A percentile compares a stretch with the other conserved stretches of the same genome.
phyloP scores from a whole-genome alignment of 768 basidiomycete species.

The Suillus americanus region DNA sequence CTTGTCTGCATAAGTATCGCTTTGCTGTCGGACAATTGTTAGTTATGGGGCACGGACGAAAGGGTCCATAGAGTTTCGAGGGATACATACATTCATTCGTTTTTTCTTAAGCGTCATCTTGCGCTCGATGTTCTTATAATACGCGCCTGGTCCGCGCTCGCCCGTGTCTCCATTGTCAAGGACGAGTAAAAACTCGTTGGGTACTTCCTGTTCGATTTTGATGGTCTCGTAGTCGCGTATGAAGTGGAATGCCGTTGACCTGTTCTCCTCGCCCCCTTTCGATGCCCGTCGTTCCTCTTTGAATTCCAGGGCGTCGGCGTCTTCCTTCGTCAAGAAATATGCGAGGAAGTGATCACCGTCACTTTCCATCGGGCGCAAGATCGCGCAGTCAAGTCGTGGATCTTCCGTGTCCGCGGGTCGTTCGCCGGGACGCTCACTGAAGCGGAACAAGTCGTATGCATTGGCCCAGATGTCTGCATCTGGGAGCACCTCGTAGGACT shows the following conservation, averaged over 20 bases:
- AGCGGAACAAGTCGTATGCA: constrained; percentile 84
- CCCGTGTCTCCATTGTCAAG: constrained; percentile 59
- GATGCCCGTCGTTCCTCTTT: constrained; percentile 56
- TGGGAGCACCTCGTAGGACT: constrained; percentile 81
- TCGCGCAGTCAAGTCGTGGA: constrained; percentile 81
- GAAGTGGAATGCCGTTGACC: constrained; percentile 71
- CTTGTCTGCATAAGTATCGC: constrained; percentile 75
- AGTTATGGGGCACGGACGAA: constrained; percentile 1
- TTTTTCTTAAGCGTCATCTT: constrained; percentile 88
- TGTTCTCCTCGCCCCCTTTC: constrained; percentile 52
- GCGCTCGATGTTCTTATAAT: constrained; percentile 86
- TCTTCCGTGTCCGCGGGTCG: constrained; percentile 67
- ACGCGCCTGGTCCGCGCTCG: constrained; percentile 63
- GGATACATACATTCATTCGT: constrained; percentile 63
- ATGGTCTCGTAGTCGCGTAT: constrained; percentile 86
- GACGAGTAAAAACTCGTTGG: constrained; percentile 80
- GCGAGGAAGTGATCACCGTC: constrained; percentile 88
- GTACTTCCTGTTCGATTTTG: constrained; percentile 83
- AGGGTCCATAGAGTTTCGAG: not conserved
- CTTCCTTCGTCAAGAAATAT: constrained; percentile 79
- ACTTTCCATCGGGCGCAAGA: constrained; percentile 83
- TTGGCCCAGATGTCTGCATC: constrained; percentile 89
- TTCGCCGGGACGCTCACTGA: constrained; percentile 86
- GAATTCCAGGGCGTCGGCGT: constrained; percentile 65
- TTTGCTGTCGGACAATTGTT: constrained; percentile 40